Evolutionary conservation across 2,329 filamentous ascomycete genomes (phyloP), one percentile per base, ranked within the genome.

Genomic region (Bertia moriformis): DNA sequence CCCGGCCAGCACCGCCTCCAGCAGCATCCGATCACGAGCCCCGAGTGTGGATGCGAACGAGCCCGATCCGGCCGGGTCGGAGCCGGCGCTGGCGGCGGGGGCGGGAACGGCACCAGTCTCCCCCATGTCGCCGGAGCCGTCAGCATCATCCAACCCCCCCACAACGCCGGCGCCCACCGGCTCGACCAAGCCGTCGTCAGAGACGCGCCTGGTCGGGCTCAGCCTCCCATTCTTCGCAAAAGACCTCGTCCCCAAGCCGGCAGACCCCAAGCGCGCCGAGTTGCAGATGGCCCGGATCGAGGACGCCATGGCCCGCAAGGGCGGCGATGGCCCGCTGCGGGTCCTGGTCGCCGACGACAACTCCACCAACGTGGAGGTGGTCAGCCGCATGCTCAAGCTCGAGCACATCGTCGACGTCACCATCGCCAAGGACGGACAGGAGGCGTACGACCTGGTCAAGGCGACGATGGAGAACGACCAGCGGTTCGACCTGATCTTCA

Each of bases 401-500:
- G 83, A 87, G 51, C 78, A 82, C 22, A 71, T 87, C n/a, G 83
- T 82, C 54, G 84, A 94, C 52, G 85, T 94, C 14, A 89, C 83
- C 0, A 80, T 94, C 38, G 88, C 87, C 39, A 84, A 85, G 52
- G 81, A 86, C 49, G 83, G 82, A 0, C 83, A 93, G 56, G 84
- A 94, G 58, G 88, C 88, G 0, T 84, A 87, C 42, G 86, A 94
- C 44, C 66, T 82, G 19, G 87, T 94, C 46, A 88, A 86, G 53
- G 76, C 76, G 14, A 82, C 78, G 45, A 91, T 93, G 82, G 74
- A 78, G 38, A 71, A 70, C 19, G 71, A 78, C 39, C 67, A 71
- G 40, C 71, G 71, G 2, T 94, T 89, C 53, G 85, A 93, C 48
- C 67, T 95, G 18, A 89, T 95, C 45, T 91, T 94, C 52, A 95